phyloP scores from a whole-genome alignment of 2,329 filamentous ascomycete species.

The Rugonectria rugulosa region DNA sequence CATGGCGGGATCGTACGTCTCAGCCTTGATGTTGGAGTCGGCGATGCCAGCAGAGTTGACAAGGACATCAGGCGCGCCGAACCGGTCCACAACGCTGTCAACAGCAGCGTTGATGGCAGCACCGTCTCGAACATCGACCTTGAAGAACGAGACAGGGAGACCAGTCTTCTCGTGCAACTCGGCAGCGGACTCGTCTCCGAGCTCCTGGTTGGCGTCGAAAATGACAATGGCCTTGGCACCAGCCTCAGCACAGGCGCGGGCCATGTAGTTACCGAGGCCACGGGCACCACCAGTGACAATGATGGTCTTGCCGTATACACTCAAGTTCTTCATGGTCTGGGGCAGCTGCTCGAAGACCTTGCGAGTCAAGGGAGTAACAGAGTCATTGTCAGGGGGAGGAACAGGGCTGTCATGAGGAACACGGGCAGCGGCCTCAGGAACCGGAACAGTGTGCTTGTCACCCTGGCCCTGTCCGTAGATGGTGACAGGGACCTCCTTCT shows the following conservation, averaged over 20 bases:
- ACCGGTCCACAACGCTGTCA: constrained; percentile 68
- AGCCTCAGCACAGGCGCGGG: constrained; percentile 77
- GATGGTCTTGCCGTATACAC: constrained; percentile 73
- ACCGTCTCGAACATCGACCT: constrained; percentile 78
- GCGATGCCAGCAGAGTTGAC: constrained; percentile 83
- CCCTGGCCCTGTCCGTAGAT: constrained; percentile 58
- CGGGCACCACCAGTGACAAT: constrained; percentile 79
- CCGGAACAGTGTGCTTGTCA: constrained; percentile 64
- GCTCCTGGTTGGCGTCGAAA: constrained; percentile 78
- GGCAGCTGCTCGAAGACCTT: constrained; percentile 65
- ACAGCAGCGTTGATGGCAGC: constrained; percentile 75
- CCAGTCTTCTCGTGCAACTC: constrained; percentile 77
- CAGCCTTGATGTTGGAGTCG: constrained; percentile 84
- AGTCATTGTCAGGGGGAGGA: constrained; percentile 53
- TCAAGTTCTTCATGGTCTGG: constrained; percentile 73
- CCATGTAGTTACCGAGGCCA: constrained; percentile 82
- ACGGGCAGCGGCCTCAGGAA: constrained; percentile 51
- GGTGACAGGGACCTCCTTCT: constrained; percentile 65
- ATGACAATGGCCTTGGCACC: constrained; percentile 77
- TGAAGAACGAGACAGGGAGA: constrained; percentile 78
- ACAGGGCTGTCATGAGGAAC: constrained; percentile 51
- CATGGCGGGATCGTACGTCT: constrained; percentile 77
- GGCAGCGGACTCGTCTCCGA: constrained; percentile 73
- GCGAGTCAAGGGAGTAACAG: constrained; percentile 60
- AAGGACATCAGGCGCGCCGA: constrained; percentile 76